Base-by-base conservation (phyloP, 2,329 filamentous ascomycete species). In the Ceratocystis albifundus region DNA sequence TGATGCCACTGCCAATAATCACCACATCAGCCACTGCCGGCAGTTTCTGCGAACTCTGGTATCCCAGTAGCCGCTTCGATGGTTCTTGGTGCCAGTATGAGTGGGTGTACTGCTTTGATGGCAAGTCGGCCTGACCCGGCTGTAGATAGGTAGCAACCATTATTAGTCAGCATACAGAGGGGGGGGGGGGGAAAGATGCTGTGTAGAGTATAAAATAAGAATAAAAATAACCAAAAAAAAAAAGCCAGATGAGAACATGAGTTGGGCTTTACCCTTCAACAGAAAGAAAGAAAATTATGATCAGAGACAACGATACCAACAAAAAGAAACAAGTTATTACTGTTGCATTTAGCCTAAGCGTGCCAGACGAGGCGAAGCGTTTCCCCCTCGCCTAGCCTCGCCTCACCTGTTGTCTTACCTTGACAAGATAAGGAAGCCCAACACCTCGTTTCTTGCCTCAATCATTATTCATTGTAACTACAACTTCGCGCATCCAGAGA, bases 81-180 rank as follows among this genome's bases (percentile, higher is more conserved):
- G 87, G 87, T 68, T 88, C 80, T 64, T 78, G 81, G 72, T 88
- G 88, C 89, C 89, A 93, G 77, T 88, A 91, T 0, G 88, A 88
- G 30, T 75, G 73, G 2, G 84, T 87, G 50, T 86, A 83, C 48
- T 82, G 77, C 2, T 78, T 75, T 2, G 82, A 83, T 2, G 88
- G 88, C 22, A 90, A 78, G 62, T 79, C 81, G 0, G 82, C 75
- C 70, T 80, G 78, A 64, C 62, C 66, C 22, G 46, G 45, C 28
- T 41, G 44, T 7, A 66, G 25, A 48, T 57, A 57, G 12, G 53
- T 17, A 15, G 53, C 17, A 22, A 57, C 53, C 53, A 57, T 57
- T 55, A 10, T 50, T 22, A 22, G 6, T 50, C 15, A 50, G 46
- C 10, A 50, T 4, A 50, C 22, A 22, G 46, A n/a, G 46, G 17